These are phyloP conservation scores for Skeletonema grethae DNA, from an alignment of 108 stramenopile genomes.

Conservation along the genomic window DNA sequence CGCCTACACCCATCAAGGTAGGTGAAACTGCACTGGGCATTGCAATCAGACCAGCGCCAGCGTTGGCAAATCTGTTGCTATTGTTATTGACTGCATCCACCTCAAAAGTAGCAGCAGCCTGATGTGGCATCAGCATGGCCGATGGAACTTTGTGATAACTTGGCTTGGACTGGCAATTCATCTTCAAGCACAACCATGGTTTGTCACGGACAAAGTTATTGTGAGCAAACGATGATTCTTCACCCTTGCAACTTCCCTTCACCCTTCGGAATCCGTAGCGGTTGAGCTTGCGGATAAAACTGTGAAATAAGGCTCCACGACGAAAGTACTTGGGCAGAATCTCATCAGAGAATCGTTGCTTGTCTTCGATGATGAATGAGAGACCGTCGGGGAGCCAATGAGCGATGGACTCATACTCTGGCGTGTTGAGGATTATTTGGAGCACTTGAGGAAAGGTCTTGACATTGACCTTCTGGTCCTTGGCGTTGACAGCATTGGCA, in stretches of 20 bases:
- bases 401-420: conserved; percentile 6
- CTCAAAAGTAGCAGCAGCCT: not conserved
- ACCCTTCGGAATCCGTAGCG: conserved; percentile 12
- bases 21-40: not conserved
- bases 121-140: not conserved
- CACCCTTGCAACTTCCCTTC: not conserved
- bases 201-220: conserved; percentile 2
- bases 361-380: conserved; percentile 29
- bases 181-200: not conserved
- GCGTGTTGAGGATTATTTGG: conserved; percentile 24
- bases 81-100: not conserved
- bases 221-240: not conserved
- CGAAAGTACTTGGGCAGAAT: conserved; percentile 47
- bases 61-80: not conserved
- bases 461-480: not conserved
- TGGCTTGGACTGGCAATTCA: conserved; percentile 2
- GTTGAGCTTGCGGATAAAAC: conserved; percentile 40
- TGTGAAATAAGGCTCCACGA: conserved; percentile 33
- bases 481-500: not conserved
- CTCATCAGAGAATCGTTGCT: conserved; percentile 20
- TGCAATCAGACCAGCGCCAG: too few relatives aligned
- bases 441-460: conserved; percentile 31
- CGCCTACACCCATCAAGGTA: not conserved
- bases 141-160: not conserved
- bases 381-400: conserved; percentile 40